Base-by-base conservation (phyloP, 306 rosid genomes). In the Oemleria cerasiformis region DNA sequence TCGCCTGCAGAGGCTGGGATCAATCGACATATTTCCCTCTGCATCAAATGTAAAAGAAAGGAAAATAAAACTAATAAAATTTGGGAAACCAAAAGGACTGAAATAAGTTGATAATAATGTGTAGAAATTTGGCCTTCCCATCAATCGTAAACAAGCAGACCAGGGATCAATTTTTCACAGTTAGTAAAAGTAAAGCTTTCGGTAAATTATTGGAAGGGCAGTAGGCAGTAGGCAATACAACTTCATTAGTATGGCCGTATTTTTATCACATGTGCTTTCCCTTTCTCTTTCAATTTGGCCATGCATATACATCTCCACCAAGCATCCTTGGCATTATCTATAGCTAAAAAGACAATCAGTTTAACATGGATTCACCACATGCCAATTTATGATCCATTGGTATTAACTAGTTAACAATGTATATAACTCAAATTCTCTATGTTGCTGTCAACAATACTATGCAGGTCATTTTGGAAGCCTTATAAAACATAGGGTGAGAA, bases 21-120 rank as follows among this genome's bases (percentile, higher is more conserved):
- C 74, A 91, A 81, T 77, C 77, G 91, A 75, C 98, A 91, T 47
- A 91, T 90, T 77, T 94, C 98, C 83, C 97, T 89, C 98, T 94
- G 82, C 84, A 85, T 66, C 50, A 85, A 41, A 73, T 13, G 65
- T 53, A 34, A 82, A 71, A 48, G 68, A 45, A 53, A n/a, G 54
- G 69, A 73, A 8, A 34, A 39, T 62, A 70, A 78, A 16, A 61
- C 49, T 15, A 48, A 55, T 12, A 62, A 47, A 47, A 57, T 47
- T 34, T 72, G 54, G 61, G 55, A 36, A 77, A 70, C 9, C 54
- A 62, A 71, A 58, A 34, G 49, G 21, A 65, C 10, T 17, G 39
- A 19, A 51, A 3, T 4, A 39, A 51, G 21, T 36, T 38, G 9
- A 16, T 42, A 21, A 39, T 63, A 10, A 16, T 14, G 48, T 34